phyloP scores from a whole-genome alignment of 768 basidiomycete genomes.

The Suillus americanus region DNA sequence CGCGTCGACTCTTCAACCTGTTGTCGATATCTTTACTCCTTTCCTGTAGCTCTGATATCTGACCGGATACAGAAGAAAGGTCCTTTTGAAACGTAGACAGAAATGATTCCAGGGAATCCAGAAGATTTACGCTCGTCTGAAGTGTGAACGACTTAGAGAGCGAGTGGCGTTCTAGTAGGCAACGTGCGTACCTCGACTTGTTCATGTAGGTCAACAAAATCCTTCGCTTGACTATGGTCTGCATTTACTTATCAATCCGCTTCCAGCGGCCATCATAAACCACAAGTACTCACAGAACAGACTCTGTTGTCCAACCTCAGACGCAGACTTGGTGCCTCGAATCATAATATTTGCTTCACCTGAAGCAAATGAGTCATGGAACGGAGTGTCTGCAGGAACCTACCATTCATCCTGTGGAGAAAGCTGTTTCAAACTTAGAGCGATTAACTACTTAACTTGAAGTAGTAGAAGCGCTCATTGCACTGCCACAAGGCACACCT shows the following conservation, averaged over 20 bases:
- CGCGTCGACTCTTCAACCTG: conserved; percentile 80
- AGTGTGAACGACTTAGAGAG: conserved; percentile 6
- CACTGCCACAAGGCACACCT: background rate
- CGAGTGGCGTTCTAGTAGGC: background rate
- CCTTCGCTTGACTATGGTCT: conserved; percentile 47
- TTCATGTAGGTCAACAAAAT: conserved; percentile 87
- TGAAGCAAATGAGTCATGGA: background rate
- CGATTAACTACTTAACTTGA: background rate
- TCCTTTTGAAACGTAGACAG: conserved; percentile 95
- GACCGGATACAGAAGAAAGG: conserved; percentile 90
- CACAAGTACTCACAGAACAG: background rate
- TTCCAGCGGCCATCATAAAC: background rate
- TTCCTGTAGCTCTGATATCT: conserved; percentile 92
- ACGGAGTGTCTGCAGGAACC: background rate
- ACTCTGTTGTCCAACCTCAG: background rate
- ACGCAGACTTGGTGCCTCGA: background rate
- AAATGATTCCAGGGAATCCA: conserved; percentile 88
- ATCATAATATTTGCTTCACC: background rate
- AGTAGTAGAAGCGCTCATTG: background rate
- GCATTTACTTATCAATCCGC: background rate
- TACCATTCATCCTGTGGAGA: background rate
- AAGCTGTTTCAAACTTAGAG: background rate
- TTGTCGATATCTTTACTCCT: conserved; percentile 90
- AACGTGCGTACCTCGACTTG: conserved; percentile 70
- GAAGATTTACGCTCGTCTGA: conserved; percentile 82